These are phyloP conservation scores for Neonectria hederae DNA, from an alignment of 2,329 filamentous ascomycete species.

Conservation along the genomic window DNA sequence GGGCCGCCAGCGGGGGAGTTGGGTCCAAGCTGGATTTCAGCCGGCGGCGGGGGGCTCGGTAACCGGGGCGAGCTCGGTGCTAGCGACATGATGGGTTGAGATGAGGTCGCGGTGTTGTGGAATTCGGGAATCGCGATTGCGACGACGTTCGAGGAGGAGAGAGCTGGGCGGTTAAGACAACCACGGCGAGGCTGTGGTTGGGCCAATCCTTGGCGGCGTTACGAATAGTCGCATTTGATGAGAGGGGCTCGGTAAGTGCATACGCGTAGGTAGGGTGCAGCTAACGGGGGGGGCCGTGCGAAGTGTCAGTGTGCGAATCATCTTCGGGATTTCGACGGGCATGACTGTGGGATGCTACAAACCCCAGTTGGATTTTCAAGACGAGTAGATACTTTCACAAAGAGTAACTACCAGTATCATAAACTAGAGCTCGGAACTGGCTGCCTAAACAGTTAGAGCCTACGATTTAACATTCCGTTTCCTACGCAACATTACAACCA, in stretches of 20 bases:
- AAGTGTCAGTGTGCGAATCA: conserved; percentile 19
- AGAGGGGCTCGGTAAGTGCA: conserved; percentile 37
- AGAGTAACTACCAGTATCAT: neutral
- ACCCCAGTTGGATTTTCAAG: neutral
- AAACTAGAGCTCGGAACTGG: too few relatives aligned
- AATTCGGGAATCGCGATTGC: conserved; percentile 25
- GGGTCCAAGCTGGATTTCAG: conserved; percentile 90
- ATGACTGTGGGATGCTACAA: conserved; percentile 13
- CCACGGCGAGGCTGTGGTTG: conserved; percentile 23
- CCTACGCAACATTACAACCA: conserved; percentile 44
- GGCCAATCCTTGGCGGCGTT: conserved; percentile 26
- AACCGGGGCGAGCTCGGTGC: conserved; percentile 87
- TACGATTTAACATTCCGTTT: neutral
- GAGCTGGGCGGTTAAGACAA: conserved; percentile 12
- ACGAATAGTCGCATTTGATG: conserved; percentile 17
- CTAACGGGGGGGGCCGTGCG: conserved; percentile 38
- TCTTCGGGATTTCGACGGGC: neutral
- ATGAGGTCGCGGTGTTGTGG: conserved; percentile 18
- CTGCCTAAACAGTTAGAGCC: neutral
- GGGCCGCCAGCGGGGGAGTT: conserved; percentile 74
- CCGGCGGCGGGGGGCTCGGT: conserved; percentile 91
- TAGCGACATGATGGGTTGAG: conserved; percentile 58
- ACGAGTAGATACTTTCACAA: neutral
- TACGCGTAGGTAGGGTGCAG: conserved; percentile 26
- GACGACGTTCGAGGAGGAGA: conserved; percentile 19